Evolutionary conservation across 106 monocot genomes (phyloP), one percentile per base, ranked within the genome.

Genomic region (Platanthera zijinensis): DNA sequence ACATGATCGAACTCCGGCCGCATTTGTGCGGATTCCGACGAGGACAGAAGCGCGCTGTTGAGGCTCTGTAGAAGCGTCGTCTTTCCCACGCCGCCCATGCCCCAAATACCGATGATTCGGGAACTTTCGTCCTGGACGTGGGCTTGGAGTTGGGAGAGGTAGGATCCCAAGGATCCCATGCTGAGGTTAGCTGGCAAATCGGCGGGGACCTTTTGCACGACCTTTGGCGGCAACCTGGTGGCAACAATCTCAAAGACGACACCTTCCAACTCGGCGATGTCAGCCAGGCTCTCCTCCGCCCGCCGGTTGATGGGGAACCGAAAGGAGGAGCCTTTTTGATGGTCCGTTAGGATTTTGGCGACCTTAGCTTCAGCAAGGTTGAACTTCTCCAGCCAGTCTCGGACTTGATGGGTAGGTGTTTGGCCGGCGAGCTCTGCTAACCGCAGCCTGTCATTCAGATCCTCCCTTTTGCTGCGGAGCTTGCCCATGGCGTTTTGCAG

Each of bases 71-170:
- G 77, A 46, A 82, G 51, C 14, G 76, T 76, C 19, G 78, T 76
- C 49, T 82, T 82, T n/a, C 81, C 81, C 47, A 72, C 76, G 28
- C 81, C 81, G 45, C 81, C 81, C 51, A 61, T 77, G 30, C 82
- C 82, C 77, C 76, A 82, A 56, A 82, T 77, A 11, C 77, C 82
- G 7, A 82, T 50, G 71, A 61, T 72, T 17, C 48, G 53, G 13
- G 53, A 71, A 14, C 47, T 25, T 5, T 76, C 81, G 39, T 72
- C 71, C 14, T 67, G 50, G 0, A 77, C 21, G 50, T 10, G 67
- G 13, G 3, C 50, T 12, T 14, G 28, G 47, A 48, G 61, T 39
- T 47, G 13, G 0, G 21, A 59, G n/a, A 76, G 48, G 76, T 63
- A 76, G 6, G 2, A 4, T 7, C 39, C 39, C 39, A 39, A 39